Evolutionary conservation across 305 asterid species (phyloP).

Genomic region (Fraxinus xanthoxyloides): DNA sequence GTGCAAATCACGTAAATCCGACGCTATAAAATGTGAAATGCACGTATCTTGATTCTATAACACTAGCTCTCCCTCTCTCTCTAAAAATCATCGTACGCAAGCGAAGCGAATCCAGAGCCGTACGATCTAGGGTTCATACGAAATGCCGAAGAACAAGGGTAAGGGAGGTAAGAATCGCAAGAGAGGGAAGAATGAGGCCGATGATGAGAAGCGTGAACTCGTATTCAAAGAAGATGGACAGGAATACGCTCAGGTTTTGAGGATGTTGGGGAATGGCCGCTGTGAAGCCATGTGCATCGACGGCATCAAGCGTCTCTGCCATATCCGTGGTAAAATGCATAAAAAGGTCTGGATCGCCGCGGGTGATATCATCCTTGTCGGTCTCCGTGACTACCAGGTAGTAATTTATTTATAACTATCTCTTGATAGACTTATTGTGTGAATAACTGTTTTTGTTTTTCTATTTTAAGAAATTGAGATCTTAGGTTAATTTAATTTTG

Average conservation of each 20-base stretch:
- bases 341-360: conserved; percentile 47
- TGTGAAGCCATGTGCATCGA: conserved; percentile 47
- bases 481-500: not conserved
- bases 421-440: not conserved
- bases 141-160: conserved; percentile 59
- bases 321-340: conserved; percentile 52
- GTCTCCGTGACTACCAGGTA: conserved; percentile 48
- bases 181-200: conserved; percentile 59
- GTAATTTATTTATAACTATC: not conserved
- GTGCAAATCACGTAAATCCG: not conserved
- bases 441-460: not conserved
- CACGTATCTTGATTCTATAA: not conserved
- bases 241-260: conserved; percentile 50
- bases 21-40: not conserved
- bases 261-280: conserved; percentile 51
- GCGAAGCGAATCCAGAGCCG: not conserved
- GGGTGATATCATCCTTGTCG: conserved; percentile 41
- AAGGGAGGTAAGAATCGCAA: conserved; percentile 58
- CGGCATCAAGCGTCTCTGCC: conserved; percentile 42
- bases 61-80: no score
- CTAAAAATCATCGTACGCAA: not conserved
- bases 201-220: conserved; percentile 50
- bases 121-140: conserved; percentile 29
- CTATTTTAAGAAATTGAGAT: not conserved
- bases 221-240: conserved; percentile 54